phyloP scores from a whole-genome alignment of 108 stramenopile species.

The Cyclostephanos invisitatus region DNA sequence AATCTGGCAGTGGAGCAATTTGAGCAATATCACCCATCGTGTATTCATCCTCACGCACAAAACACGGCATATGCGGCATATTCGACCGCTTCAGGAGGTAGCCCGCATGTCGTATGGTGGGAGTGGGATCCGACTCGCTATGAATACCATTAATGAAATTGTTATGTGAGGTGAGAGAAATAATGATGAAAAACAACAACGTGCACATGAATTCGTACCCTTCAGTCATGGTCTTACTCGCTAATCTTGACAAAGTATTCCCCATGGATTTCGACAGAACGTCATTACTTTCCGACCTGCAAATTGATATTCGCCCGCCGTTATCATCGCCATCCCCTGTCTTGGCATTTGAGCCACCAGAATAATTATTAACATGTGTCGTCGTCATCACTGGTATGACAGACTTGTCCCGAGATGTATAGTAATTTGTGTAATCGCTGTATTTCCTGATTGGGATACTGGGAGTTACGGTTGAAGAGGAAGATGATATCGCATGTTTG shows the following conservation, averaged over 20 bases:
- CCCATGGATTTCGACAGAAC: conserved; percentile 23
- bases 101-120: conserved; percentile 41
- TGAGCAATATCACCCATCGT: conserved; percentile 1
- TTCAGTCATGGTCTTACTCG: background rate
- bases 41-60: conserved; percentile 2
- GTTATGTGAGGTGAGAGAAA: background rate
- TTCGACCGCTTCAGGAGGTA: conserved; percentile 45
- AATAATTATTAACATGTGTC: background rate
- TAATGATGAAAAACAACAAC: background rate
- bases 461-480: background rate
- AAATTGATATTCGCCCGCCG: background rate
- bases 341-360: background rate
- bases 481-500: background rate
- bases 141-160: background rate
- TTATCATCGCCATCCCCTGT: background rate
- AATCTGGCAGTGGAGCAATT: conserved; percentile 20
- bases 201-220: conserved; percentile 3
- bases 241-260: conserved; percentile 8
- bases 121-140: conserved; percentile 15
- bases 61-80: conserved; percentile 36
- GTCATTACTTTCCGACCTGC: conserved; percentile 9
- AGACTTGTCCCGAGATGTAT: background rate
- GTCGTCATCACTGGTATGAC: background rate
- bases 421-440: conserved; percentile 11
- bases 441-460: conserved; percentile 11